These are phyloP conservation scores for Botrytis tulipae DNA, from an alignment of 2,329 filamentous ascomycete genomes.

Conservation along the genomic window DNA sequence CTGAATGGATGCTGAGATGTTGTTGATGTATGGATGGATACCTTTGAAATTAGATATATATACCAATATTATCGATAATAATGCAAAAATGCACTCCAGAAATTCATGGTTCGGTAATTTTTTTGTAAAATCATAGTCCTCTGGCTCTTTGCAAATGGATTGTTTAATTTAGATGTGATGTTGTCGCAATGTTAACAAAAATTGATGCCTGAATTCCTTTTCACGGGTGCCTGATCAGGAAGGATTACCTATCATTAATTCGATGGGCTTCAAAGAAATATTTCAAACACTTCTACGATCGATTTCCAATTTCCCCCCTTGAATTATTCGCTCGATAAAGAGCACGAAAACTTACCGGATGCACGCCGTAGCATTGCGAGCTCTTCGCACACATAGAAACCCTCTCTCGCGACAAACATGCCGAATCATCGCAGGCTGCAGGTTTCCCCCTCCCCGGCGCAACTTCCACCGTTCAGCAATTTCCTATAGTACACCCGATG, in stretches of 20 bases:
- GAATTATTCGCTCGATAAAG: slow-evolving; percentile 17
- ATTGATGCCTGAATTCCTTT: not conserved
- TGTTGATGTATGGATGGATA: not conserved
- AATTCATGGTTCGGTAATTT: not conserved
- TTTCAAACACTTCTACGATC: not conserved
- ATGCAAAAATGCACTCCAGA: not conserved
- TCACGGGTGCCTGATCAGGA: not conserved
- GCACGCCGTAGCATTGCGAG: slow-evolving; percentile 37
- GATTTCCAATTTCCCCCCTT: not conserved
- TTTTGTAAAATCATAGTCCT: not conserved
- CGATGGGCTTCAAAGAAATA: slow-evolving; percentile 10
- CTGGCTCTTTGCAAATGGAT: not conserved
- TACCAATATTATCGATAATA: not conserved
- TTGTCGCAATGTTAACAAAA: not conserved
- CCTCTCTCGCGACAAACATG: slow-evolving; percentile 34
- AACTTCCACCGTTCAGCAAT: slow-evolving; percentile 36
- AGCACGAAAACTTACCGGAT: slow-evolving; percentile 36
- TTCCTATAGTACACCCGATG: slow-evolving; percentile 32
- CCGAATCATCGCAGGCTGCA: slow-evolving; percentile 36
- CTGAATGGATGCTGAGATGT: not conserved
- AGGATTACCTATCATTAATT: not conserved
- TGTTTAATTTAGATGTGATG: not conserved
- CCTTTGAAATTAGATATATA: not conserved
- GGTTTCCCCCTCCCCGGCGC: slow-evolving; percentile 33
- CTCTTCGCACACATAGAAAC: slow-evolving; percentile 34